phyloP scores from a whole-genome alignment of 176 grass and related monocot genomes.

The Eleusine coracana region DNA sequence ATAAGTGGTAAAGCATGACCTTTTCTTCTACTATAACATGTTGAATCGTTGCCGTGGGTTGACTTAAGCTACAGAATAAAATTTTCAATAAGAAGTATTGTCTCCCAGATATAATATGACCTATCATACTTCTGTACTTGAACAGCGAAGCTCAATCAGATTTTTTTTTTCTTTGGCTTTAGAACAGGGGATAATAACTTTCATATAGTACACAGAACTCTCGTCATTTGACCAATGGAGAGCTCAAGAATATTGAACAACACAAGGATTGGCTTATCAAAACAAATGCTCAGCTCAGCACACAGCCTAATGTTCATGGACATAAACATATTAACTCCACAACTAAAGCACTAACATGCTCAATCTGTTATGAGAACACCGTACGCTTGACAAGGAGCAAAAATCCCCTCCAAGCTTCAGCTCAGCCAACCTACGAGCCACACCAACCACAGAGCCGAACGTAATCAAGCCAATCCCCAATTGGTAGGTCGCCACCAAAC shows the following conservation, averaged over 20 bases:
- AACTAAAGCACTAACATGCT: background rate
- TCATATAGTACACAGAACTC: background rate
- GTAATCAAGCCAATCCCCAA: background rate
- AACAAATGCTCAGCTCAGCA: background rate
- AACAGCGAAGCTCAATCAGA: background rate
- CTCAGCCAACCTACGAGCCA: background rate
- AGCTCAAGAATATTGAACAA: constrained; percentile 12
- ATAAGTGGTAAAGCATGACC: background rate
- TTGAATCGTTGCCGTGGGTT: background rate
- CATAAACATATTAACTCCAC: no score
- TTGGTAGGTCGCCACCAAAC: background rate
- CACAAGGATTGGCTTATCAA: background rate
- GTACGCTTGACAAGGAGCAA: background rate
- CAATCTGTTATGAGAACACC: background rate
- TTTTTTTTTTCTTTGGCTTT: background rate
- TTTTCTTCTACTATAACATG: constrained; percentile 1
- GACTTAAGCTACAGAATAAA: background rate
- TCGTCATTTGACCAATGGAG: background rate
- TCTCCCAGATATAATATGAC: background rate
- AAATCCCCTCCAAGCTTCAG: constrained; percentile 14
- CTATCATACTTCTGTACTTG: background rate
- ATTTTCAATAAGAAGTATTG: background rate
- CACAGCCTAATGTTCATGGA: background rate
- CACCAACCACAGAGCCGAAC: background rate
- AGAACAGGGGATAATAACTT: background rate